Conservation (phyloP, 2,329 filamentous ascomycete genomes). For the Arthrobotrys entomopaga region DNA sequence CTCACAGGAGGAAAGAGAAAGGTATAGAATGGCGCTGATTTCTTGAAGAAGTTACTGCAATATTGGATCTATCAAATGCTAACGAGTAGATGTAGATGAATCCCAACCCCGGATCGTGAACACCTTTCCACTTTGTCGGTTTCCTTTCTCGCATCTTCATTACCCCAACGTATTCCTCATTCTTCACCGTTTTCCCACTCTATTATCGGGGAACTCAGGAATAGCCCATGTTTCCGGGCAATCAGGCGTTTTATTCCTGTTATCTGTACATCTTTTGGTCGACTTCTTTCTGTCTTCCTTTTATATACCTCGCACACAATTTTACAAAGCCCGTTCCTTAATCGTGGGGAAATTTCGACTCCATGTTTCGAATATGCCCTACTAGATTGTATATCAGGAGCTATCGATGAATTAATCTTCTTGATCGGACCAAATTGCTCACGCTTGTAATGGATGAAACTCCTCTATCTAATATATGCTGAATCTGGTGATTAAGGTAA, state of each 20-base stretch:
- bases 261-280: conserved; percentile 52
- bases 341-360: conserved; percentile 40
- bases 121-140: conserved; percentile 5
- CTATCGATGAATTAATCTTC: conserved; percentile 48
- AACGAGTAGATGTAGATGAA: conserved; percentile 73
- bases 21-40: conserved; percentile 68
- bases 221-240: conserved; percentile 44
- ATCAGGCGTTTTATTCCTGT: conserved; percentile 50
- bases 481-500: too few relatives aligned
- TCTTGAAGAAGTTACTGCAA: too few relatives aligned
- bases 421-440: background rate
- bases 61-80: background rate
- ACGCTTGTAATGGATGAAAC: too few relatives aligned
- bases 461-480: too few relatives aligned
- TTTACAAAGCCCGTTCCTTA: conserved; percentile 43
- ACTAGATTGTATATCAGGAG: conserved; percentile 51
- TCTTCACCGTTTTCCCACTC: conserved; percentile 17
- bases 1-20: conserved; percentile 98
- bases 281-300: conserved; percentile 40
- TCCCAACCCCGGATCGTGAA: conserved; percentile 74
- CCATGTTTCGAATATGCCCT: conserved; percentile 41
- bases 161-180: conserved; percentile 20
- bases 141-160: conserved; percentile 28
- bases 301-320: conserved; percentile 50
- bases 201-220: conserved; percentile 21